Evolutionary conservation across 2,329 filamentous ascomycete genomes (phyloP).

Genomic region (Penicillium italicum): DNA sequence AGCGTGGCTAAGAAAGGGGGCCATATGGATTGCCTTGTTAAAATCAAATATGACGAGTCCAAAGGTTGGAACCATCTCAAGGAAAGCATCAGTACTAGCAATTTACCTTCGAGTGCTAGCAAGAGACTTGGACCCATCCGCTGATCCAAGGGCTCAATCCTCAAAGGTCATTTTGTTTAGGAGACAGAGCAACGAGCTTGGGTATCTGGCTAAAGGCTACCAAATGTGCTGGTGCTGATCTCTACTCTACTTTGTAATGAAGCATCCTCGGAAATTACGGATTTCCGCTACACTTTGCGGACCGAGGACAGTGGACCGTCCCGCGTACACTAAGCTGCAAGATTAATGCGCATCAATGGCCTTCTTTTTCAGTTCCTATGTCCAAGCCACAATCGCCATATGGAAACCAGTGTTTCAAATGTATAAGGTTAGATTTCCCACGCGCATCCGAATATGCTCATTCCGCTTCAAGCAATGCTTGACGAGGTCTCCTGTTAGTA

Average conservation of each 20-base stretch:
- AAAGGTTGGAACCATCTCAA: not conserved
- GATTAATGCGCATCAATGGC: not conserved
- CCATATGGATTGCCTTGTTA: slow-evolving; percentile 13
- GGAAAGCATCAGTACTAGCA: slow-evolving; percentile 7
- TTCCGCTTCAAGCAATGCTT: slow-evolving; percentile 17
- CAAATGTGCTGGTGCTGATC: not conserved
- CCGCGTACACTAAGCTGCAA: slow-evolving; percentile 12
- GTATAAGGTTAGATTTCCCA: slow-evolving; percentile 19
- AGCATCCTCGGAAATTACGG: not conserved
- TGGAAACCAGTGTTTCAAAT: slow-evolving; percentile 20
- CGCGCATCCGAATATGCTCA: slow-evolving; percentile 10
- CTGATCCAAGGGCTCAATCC: not conserved
- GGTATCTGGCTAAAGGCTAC: not conserved
- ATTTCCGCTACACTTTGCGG: not conserved
- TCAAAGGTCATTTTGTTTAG: not conserved
- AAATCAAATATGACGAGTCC: slow-evolving; percentile 16
- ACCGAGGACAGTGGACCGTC: slow-evolving; percentile 7
- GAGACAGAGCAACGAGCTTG: not conserved
- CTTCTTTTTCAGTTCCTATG: not conserved
- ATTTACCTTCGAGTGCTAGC: not conserved
- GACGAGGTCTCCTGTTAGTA: slow-evolving; percentile 12
- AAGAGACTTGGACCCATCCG: not conserved
- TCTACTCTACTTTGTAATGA: not conserved
- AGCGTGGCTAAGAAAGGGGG: slow-evolving; percentile 4
- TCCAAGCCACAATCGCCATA: slow-evolving; percentile 21